Evolutionary conservation across 352 stramenopile genomes (phyloP).

Genomic region (Phytopythium oedochilum): DNA sequence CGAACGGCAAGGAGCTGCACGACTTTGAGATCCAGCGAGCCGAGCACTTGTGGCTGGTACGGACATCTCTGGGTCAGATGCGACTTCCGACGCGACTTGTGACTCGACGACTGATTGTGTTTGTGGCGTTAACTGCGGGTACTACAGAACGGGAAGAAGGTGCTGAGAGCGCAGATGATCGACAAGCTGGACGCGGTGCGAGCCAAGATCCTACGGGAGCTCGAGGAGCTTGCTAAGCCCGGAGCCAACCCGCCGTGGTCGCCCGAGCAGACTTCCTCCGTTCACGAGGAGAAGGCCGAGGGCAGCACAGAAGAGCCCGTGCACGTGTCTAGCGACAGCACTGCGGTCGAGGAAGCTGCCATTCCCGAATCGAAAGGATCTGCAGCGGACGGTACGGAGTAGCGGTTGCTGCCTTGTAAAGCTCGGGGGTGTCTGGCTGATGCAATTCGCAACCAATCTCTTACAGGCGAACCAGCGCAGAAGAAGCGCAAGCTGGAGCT

Average conservation of each 20-base stretch:
- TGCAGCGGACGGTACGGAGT: background rate
- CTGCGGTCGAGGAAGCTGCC: background rate
- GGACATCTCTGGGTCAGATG: conserved; percentile 54
- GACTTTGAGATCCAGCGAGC: conserved; percentile 74
- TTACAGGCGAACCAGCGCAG: conserved; percentile 10
- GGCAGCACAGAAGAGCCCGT: background rate
- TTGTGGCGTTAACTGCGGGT: conserved; percentile 12
- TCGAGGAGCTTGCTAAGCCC: conserved; percentile 31
- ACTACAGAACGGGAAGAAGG: conserved; percentile 40
- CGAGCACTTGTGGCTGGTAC: conserved; percentile 52
- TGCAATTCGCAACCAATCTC: too few relatives aligned
- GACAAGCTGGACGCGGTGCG: conserved; percentile 39
- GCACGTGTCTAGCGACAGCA: background rate
- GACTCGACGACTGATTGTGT: too few relatives aligned
- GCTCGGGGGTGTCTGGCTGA: too few relatives aligned
- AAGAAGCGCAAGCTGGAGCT: conserved; percentile 57
- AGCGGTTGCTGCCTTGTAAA: background rate
- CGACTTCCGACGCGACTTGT: conserved; percentile 1
- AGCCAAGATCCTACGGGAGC: conserved; percentile 38
- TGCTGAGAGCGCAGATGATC: conserved; percentile 52
- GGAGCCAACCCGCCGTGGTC: conserved; percentile 11
- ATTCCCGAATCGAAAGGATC: background rate
- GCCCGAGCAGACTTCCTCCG: too few relatives aligned
- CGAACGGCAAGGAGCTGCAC: conserved; percentile 75
- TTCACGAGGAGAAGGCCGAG: too few relatives aligned